Base-by-base conservation (phyloP, 179 eudicot species). In the Corrigiola litoralis region DNA sequence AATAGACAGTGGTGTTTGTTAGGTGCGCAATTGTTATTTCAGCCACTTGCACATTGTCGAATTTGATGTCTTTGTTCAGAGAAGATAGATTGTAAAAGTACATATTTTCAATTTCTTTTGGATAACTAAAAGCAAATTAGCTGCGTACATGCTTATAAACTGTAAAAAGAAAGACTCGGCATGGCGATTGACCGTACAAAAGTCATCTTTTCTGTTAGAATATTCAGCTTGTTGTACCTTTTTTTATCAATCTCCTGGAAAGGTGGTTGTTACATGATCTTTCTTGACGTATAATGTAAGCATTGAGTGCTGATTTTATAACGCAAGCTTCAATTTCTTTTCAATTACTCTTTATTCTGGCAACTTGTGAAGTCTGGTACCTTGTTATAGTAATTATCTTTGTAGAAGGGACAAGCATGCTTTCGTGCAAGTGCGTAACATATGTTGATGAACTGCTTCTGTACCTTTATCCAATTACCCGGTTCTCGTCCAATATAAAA, bases 261-360 rank as follows among this genome's bases (percentile, higher is more conserved):
- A 29, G 27, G 29, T 64, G 65, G 18, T n/a, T 21, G 51, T 25
- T 38, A 24, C 31, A 68, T 62, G 61, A 57, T 61, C 55, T 23
- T 10, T 67, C 65, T 56, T 56, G 49, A 48, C 67, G 70, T 70
- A 47, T 36, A 54, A 75, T 42, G 1, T 54, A 66, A 5, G 60
- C 54, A 54, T n/a, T 49, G 37, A 40, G 17, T 52, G 65, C 71
- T 72, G 63, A 28, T 57, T 49, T 72, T 23, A 14, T 40, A 50
- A 28, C 50, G 41, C 44, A 72, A 72, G 54, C 58, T 49, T 56
- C 29, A 18, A 33, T 52, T 61, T 62, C 45, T 42, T 51, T 40
- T 40, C 42, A 20, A 18, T 42, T 46, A 41, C 20, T 54, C 50
- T 23, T 7, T 55, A n/a, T n/a, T n/a, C n/a, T 21, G 42, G 52